phyloP scores from a whole-genome alignment of 208 protist genomes.

The Trypanosoma brucei region DNA sequence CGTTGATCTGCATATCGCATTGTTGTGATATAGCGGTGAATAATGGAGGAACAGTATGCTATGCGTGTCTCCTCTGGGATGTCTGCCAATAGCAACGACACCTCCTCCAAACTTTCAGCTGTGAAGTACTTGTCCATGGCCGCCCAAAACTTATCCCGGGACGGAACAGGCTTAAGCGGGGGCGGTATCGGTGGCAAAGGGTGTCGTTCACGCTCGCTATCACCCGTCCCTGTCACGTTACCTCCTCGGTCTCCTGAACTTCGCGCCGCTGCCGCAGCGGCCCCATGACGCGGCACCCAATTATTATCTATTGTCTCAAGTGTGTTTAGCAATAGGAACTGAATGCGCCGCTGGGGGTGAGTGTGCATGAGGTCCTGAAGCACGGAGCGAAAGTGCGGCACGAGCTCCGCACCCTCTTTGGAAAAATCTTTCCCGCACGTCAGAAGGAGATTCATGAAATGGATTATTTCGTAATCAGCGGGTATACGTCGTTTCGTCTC shows the following conservation, averaged over 20 bases:
- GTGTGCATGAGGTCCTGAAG: constrained; percentile 48
- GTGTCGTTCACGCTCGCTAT: constrained; percentile 14
- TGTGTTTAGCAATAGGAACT: constrained; percentile 71
- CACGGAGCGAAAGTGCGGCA: constrained; percentile 40
- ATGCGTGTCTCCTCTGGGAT: constrained; percentile 42
- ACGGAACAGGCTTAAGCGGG: constrained; percentile 29
- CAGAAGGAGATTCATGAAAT: constrained; percentile 82
- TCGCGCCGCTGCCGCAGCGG: constrained; percentile 18
- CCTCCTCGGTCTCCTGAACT: constrained; percentile 4
- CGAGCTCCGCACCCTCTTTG: constrained; percentile 35
- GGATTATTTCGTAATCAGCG: constrained; percentile 62
- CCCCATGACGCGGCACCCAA: constrained; percentile 66
- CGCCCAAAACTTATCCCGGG: constrained; percentile 62
- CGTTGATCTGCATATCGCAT: constrained; percentile 65
- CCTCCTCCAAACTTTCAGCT: constrained; percentile 51
- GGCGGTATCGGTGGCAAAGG: background rate
- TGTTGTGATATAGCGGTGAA: constrained; percentile 73
- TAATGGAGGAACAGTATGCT: constrained; percentile 49
- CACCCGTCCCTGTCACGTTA: constrained; percentile 13
- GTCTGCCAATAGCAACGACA: constrained; percentile 32
- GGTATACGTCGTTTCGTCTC: constrained; percentile 52
- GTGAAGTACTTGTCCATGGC: constrained; percentile 81
- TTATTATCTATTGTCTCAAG: constrained; percentile 80
- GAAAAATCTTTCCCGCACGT: constrained; percentile 61
- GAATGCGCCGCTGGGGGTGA: constrained; percentile 64